Evolutionary conservation across 148 eudicot genomes (phyloP), one percentile per base, ranked within the genome.

Genomic region (Rhododendron williamsianum): DNA sequence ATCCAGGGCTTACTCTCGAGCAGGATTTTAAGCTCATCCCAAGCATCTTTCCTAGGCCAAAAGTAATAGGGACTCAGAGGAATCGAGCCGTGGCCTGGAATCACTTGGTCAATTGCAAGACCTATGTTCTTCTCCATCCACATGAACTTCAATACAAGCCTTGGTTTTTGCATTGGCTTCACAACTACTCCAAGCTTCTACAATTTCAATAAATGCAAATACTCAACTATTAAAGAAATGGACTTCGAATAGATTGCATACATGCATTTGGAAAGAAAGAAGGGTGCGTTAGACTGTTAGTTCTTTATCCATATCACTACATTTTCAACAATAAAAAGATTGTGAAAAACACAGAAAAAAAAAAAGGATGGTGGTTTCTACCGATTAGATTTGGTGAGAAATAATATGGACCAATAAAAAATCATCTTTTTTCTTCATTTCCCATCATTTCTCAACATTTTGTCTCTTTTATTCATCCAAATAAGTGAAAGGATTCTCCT

Each of bases 111-210:
- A 9, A 97, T 89, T 13, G 93, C 93, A 60, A 97, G 85, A 54
- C 99, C 99, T 4, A 97, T 91, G 91, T 95, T 97, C 89, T 97
- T 97, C 88, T 97, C 98, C 99, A 97, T 92, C 99, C 99, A 97
- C 3, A 95, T 89, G 90, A 97, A 95, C 82, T 94, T 97, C 93
- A 95, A 81, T 48, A 94, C 99, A 76, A 97, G 89, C 89, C 98
- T 90, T 11, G 99, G 92, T 85, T 92, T 94, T 63, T 93, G 96
- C 87, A 83, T 87, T 86, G 98, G 92, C 90, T 93, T 93, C 84
- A 91, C 98, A 46, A 83, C 94, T 85, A 94, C 95, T 82, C 90
- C 82, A 25, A 92, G 92, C 90, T 92, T 97, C 98, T 94, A 54
- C 77, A 76, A 65, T 45, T 36, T 83, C 82, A 80, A 15, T 2